Evolutionary conservation across 805 yeast species (phyloP), one percentile per base, ranked within the genome.

Genomic region (Monosporozyma servazzii): DNA sequence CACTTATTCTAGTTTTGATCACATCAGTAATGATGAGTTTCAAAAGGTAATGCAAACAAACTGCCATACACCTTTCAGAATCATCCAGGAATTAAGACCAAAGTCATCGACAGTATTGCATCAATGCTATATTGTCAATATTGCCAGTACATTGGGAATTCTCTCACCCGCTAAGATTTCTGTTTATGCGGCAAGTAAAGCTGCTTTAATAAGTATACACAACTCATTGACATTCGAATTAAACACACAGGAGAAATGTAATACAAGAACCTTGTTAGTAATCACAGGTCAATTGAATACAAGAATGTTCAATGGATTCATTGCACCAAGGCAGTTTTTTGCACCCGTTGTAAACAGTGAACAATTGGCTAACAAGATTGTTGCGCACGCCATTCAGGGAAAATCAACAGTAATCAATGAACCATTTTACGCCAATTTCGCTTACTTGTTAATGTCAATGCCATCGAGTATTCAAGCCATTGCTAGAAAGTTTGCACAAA

Each of bases 261-360:
- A 86, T 8, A 78, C 87, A 36, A 78, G 86, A 57, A 84, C 93
- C 0, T 68, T 90, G 49, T 70, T 90, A 21, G 79, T 88, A 0
- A 76, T 88, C 50, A 93, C 96, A 0, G 97, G 97, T 0, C 97
- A 90, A 63, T 62, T 90, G 54, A 77, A 78, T 51, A 87, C 96
- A 0, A 61, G 66, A 2, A 76, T 90, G 88, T 90, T 90, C 61
- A 68, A 70, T n/a, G 85, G 85, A 13, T 84, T 90, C 29, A 59
- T 68, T 33, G 86, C 96, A 0, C 96, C 96, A 1, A 79, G 82
- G 37, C 73, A 78, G 21, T 67, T 82, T 40, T 67, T 88, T 37
- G 97, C 97, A 0, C 97, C 96, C 0, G 81, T 86, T 43, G 67
- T 88, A 17, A 79, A 80, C 11, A 82, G 85, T 0, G 59, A 56